Base-by-base conservation (phyloP, 2,329 filamentous ascomycete genomes). In the Aspergillus ruber region DNA sequence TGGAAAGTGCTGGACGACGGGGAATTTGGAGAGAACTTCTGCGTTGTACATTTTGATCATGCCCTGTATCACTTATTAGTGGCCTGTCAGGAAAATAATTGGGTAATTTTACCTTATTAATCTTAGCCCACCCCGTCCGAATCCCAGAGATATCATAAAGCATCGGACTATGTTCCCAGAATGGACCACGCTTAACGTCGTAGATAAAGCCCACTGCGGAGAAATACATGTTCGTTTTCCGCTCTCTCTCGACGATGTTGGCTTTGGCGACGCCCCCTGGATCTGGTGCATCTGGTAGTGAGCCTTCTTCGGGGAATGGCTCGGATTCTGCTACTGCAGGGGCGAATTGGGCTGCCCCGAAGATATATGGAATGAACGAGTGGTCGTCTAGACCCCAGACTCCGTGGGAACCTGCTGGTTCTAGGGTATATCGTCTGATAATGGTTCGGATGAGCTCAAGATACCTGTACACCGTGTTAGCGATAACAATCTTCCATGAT, bases 21-120 rank as follows among this genome's bases (percentile, higher is more conserved):
- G 93, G 63, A 96, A 96, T 68, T 98, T 98, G 35, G 87, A 88
- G 12, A 98, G 76, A 3, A 98, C 93, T 72, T 98, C 93, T 15
- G 88, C 93, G 56, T 94, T 90, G 73, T 91, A 98, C 93, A 98
- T 98, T 71, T 97, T 98, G 61, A 98, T 82, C 93, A 98, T 97
- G 44, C 93, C 93, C 84, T 86, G 20, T 2, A 25, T 3, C 13
- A 15, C 12, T 12, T 4, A n/a, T n/a, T 4, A 42, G 4, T 6
- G 9, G 25, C 1, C 7, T 12, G 7, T 12, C 10, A 29, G 12
- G 4, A 6, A 7, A 10, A 8, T 29, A 29, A 7, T 29, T 1
- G 4, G 25, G 25, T 29, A 3, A 12, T 29, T 8, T 8, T 12
- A 80, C 80, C 75, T 90, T 90, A 70, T 98, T 97, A 62, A 98